These are phyloP conservation scores for Prunus kanzakura DNA, from an alignment of 306 rosid species.

Conservation along the genomic window DNA sequence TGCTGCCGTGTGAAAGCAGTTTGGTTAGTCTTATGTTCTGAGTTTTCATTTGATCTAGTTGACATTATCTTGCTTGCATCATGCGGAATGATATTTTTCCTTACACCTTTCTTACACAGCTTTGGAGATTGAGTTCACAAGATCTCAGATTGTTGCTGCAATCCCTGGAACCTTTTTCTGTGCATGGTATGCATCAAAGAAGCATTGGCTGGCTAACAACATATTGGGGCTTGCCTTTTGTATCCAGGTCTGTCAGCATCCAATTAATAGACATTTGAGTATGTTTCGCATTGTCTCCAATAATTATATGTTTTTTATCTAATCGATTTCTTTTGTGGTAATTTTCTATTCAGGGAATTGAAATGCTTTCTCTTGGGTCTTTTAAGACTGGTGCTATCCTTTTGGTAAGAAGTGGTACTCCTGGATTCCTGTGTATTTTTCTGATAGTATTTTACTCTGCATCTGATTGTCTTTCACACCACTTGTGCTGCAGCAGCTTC, in stretches of 20 bases:
- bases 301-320: neutral
- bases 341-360: conserved; percentile 75
- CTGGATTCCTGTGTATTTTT: neutral
- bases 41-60: conserved; percentile 42
- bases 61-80: conserved; percentile 41
- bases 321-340: neutral
- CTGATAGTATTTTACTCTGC: neutral
- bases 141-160: conserved; percentile 84
- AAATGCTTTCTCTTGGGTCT: conserved; percentile 99
- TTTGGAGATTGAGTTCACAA: conserved; percentile 93
- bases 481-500: neutral
- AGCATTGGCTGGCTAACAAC: conserved; percentile 99
- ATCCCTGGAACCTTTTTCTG: conserved; percentile 95
- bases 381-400: conserved; percentile 98
- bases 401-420: conserved; percentile 56
- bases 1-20: neutral
- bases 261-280: neutral
- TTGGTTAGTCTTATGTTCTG: conserved; percentile 7
- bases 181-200: conserved; percentile 88
- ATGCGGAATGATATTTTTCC: conserved; percentile 66
- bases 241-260: conserved; percentile 71
- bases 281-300: neutral
- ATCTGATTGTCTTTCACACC: neutral
- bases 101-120: conserved; percentile 73
- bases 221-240: conserved; percentile 93